Evolutionary conservation across 1,284 basidiomycete species (phyloP).

Genomic region (Trichosporon inkin): DNA sequence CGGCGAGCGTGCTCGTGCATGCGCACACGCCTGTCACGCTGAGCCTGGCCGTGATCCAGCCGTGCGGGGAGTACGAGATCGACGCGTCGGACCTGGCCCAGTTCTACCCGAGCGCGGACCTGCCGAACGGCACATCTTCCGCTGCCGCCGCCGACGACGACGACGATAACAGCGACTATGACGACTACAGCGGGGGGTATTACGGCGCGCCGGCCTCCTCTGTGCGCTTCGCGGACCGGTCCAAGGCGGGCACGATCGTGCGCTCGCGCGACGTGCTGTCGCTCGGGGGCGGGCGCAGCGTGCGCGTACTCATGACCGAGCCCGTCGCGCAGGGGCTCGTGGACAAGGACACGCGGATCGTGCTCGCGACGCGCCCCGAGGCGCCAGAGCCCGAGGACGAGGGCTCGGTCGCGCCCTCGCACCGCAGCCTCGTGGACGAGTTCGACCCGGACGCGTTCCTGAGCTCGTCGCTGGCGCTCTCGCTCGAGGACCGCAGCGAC

Average conservation of each 20-base stretch:
- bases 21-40: constrained; percentile 38
- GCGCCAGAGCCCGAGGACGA: constrained; percentile 23
- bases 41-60: constrained; percentile 41
- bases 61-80: constrained; percentile 25
- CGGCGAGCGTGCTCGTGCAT: constrained; percentile 27
- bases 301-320: constrained; percentile 53
- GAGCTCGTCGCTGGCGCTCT: constrained; percentile 18
- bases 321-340: constrained; percentile 70
- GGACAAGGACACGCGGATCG: constrained; percentile 56
- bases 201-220: constrained; percentile 5
- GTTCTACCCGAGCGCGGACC: constrained; percentile 16
- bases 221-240: constrained; percentile 19
- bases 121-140: constrained; percentile 17
- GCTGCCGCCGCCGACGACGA: constrained; percentile 9
- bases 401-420: constrained; percentile 30
- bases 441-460: constrained; percentile 39
- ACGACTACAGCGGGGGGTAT: constrained; percentile 8
- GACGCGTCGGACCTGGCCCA: constrained; percentile 23
- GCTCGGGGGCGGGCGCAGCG: constrained; percentile 18
- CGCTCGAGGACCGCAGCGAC: constrained; percentile 30
- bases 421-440: constrained; percentile 31
- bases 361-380: constrained; percentile 50
- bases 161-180: constrained; percentile 10
- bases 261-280: constrained; percentile 16
- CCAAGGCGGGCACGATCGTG: constrained; percentile 14